Percentiles rank a stretch among this genome's conserved stretches.
phyloP scores from a whole-genome alignment of 352 stramenopile species.

The Pythium brassicae region DNA sequence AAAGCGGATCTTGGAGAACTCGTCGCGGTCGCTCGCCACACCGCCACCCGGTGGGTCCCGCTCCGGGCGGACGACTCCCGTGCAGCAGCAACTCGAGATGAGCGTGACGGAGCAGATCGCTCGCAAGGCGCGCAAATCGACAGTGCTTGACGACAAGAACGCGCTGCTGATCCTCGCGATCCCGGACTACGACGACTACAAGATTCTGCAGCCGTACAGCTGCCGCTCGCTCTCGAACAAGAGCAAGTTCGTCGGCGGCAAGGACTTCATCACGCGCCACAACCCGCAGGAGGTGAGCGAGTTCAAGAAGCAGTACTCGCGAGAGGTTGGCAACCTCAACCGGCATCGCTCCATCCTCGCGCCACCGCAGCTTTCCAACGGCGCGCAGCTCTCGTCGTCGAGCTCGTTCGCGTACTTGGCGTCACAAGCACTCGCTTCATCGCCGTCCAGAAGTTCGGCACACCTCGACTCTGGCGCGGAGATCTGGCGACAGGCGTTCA shows the following conservation, averaged over 20 bases:
- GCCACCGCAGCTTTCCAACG: slow-evolving; percentile 29
- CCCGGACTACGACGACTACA: slow-evolving; percentile 76
- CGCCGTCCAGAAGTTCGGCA: slow-evolving; percentile 14
- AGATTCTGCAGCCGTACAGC: slow-evolving; percentile 71
- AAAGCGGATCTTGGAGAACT: slow-evolving; percentile 12
- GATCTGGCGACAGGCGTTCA: slow-evolving; percentile 48
- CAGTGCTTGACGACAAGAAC: slow-evolving; percentile 67
- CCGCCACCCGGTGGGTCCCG: slow-evolving; percentile 11
- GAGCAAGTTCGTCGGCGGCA: slow-evolving; percentile 57
- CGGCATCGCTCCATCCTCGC: slow-evolving; percentile 58
- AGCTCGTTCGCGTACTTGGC: slow-evolving; percentile 22
- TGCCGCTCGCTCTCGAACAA: slow-evolving; percentile 57
- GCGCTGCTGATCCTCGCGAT: slow-evolving; percentile 66
- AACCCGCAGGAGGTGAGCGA: slow-evolving; percentile 70
- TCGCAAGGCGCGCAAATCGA: slow-evolving; percentile 57
- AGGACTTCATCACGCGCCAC: slow-evolving; percentile 66
- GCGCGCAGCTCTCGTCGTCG: slow-evolving; percentile 8
- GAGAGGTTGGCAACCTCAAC: slow-evolving; percentile 60
- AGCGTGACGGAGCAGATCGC: slow-evolving; percentile 69
- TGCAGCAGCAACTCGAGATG: slow-evolving; percentile 38
- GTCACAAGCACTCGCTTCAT: slow-evolving; percentile 12
- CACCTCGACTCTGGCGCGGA: slow-evolving; percentile 11
- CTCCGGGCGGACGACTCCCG: slow-evolving; percentile 21
- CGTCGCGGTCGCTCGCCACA: slow-evolving; percentile 25
- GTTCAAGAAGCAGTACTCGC: slow-evolving; percentile 76